Conservation (phyloP, 2,329 filamentous ascomycete genomes). For the Cryphonectria nitschkei region DNA sequence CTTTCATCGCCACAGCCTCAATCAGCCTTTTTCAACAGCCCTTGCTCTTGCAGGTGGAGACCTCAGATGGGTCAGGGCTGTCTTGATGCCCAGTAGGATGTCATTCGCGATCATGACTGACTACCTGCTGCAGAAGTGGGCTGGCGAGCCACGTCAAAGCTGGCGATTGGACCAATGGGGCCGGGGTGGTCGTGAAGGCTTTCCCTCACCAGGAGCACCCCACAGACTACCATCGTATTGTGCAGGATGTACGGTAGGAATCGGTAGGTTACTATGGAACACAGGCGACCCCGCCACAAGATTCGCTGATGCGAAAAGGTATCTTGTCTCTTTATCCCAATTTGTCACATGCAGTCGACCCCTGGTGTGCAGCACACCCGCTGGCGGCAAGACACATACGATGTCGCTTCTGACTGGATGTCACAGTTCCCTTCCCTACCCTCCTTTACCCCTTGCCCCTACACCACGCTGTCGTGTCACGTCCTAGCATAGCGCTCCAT, state of each 20-base stretch:
- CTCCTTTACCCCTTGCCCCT: neutral
- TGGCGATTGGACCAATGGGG: slow-evolving; percentile 7
- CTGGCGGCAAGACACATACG: slow-evolving; percentile 22
- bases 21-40: neutral
- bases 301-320: neutral
- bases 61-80: neutral
- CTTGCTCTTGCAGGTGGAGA: neutral
- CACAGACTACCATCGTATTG: neutral
- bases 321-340: slow-evolving; percentile 15
- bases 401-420: slow-evolving; percentile 18
- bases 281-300: slow-evolving; percentile 7
- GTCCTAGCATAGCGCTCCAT: slow-evolving; percentile 10
- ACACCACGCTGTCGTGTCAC: slow-evolving; percentile 15
- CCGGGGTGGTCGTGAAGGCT: neutral
- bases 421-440: neutral
- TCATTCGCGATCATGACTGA: neutral
- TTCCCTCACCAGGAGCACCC: neutral
- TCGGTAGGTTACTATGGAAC: slow-evolving; percentile 15
- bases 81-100: slow-evolving; percentile 2
- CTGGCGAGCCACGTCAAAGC: slow-evolving; percentile 17
- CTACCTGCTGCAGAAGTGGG: neutral
- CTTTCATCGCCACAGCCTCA: neutral
- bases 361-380: slow-evolving; percentile 14
- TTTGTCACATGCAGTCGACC: slow-evolving; percentile 21
- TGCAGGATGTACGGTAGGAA: slow-evolving; percentile 1